These are phyloP conservation scores for Naganishia liquefaciens DNA, from an alignment of 1,284 basidiomycete species.

Conservation along the genomic window DNA sequence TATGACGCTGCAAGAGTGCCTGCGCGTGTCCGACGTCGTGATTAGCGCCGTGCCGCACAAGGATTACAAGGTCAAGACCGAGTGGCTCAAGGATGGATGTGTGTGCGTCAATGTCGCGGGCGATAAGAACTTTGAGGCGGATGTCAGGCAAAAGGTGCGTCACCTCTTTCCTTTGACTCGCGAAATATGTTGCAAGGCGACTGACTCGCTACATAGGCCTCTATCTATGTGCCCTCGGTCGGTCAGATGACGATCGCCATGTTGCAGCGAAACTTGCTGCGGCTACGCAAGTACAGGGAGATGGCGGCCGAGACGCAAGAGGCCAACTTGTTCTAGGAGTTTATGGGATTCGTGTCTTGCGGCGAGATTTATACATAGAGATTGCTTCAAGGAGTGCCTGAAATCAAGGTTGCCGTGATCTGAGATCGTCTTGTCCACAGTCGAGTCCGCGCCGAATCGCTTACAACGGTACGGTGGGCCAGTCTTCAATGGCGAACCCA, in stretches of 20 bases:
- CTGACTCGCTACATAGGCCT: constrained; percentile 63
- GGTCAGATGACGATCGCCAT: constrained; percentile 97
- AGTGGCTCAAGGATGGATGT: constrained; percentile 87
- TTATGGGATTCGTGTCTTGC: too few species aligned
- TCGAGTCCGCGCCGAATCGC: too few species aligned
- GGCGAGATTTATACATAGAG: background rate
- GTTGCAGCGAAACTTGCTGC: constrained; percentile 82
- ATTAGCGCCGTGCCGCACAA: constrained; percentile 84
- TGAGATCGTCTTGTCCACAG: too few species aligned
- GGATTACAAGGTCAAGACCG: constrained; percentile 87
- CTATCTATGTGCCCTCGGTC: constrained; percentile 87
- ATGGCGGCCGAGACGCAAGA: constrained; percentile 28
- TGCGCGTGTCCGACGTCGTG: constrained; percentile 82
- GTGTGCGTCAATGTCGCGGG: constrained; percentile 89
- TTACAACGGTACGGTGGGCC: too few species aligned
- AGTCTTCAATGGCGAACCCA: too few species aligned
- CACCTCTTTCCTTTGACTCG: background rate
- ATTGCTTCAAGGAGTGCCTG: background rate
- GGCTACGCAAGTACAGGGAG: constrained; percentile 34
- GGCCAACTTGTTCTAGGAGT: constrained; percentile 18
- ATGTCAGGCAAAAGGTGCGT: constrained; percentile 79
- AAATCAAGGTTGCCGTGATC: too few species aligned
- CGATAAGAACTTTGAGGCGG: constrained; percentile 94
- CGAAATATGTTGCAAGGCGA: constrained; percentile 23
- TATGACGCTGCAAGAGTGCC: constrained; percentile 71